phyloP scores from a whole-genome alignment of 2,329 filamentous ascomycete species.

The Sordariomycetes sp. region DNA sequence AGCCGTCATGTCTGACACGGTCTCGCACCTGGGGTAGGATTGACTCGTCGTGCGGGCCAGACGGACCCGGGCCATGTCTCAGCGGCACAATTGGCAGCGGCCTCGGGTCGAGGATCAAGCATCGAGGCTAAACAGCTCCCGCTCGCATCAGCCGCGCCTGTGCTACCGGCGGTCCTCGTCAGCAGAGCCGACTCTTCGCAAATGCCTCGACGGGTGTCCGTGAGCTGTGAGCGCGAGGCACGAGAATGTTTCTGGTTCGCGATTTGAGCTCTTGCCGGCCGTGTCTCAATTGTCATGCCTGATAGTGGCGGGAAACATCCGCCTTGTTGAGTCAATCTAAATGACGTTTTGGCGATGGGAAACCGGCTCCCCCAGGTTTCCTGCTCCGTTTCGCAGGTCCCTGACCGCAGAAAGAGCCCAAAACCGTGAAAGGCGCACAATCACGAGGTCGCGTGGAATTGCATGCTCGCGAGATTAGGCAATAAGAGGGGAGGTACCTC shows the following conservation, averaged over 20 bases:
- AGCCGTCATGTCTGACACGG: neutral
- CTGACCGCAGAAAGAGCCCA: too few relatives aligned
- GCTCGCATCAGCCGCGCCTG: neutral
- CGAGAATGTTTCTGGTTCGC: neutral
- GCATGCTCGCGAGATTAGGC: neutral
- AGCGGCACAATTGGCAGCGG: neutral
- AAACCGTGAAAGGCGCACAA: too few relatives aligned
- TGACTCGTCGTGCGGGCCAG: too few relatives aligned
- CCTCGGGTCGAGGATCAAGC: neutral
- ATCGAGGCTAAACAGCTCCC: neutral
- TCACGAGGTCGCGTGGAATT: neutral
- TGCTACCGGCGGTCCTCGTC: neutral
- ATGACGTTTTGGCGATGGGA: too few relatives aligned
- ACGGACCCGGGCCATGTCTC: neutral
- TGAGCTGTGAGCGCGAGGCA: too few relatives aligned
- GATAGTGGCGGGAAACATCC: too few relatives aligned
- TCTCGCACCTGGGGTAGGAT: neutral
- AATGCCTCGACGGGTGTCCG: too few relatives aligned
- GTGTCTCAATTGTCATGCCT: neutral
- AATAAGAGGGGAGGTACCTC: too few relatives aligned
- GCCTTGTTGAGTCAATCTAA: too few relatives aligned
- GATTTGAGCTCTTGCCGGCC: neutral
- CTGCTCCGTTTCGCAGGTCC: too few relatives aligned
- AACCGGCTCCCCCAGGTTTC: too few relatives aligned
- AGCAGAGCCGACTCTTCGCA: too few relatives aligned